Evolutionary conservation across 2,329 filamentous ascomycete species (phyloP).

Genomic region (Colletotrichum tropicale): DNA sequence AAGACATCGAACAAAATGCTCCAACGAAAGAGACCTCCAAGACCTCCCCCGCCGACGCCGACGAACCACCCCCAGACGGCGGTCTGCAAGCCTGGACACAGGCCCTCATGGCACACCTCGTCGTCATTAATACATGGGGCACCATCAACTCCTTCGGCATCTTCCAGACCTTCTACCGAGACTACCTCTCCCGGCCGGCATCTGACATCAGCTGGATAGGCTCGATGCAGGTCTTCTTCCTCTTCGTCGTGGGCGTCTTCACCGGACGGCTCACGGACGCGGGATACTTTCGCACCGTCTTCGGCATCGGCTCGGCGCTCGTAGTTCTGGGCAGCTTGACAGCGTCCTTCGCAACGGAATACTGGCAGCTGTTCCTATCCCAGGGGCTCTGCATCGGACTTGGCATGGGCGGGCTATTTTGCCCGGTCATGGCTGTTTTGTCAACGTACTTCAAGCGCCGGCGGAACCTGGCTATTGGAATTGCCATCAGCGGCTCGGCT

Average conservation of each 20-base stretch:
- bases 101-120: slow-evolving; percentile 29
- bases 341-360: slow-evolving; percentile 43
- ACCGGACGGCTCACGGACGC: slow-evolving; percentile 48
- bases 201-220: slow-evolving; percentile 52
- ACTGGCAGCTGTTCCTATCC: slow-evolving; percentile 53
- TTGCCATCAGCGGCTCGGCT: slow-evolving; percentile 60
- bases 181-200: slow-evolving; percentile 21
- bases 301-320: slow-evolving; percentile 38
- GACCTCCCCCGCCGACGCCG: background rate
- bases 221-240: slow-evolving; percentile 47
- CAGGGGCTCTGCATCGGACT: slow-evolving; percentile 57
- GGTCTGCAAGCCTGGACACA: background rate
- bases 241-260: slow-evolving; percentile 45
- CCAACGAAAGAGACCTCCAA: background rate
- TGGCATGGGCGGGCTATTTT: slow-evolving; percentile 58
- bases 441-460: slow-evolving; percentile 61
- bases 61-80: background rate
- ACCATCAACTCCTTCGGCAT: slow-evolving; percentile 47
- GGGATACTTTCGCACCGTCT: slow-evolving; percentile 43
- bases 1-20: background rate
- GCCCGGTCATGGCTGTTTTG: slow-evolving; percentile 60
- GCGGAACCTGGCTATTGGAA: slow-evolving; percentile 59
- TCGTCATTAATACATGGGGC: slow-evolving; percentile 43
- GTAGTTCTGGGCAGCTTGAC: slow-evolving; percentile 49
- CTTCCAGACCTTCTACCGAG: slow-evolving; percentile 47